A percentile compares a stretch with the other conserved stretches of the same genome.
These are phyloP conservation scores for Aspergillus wentii DNA, from an alignment of 495 filamentous ascomycete species.

Conservation along the genomic window DNA sequence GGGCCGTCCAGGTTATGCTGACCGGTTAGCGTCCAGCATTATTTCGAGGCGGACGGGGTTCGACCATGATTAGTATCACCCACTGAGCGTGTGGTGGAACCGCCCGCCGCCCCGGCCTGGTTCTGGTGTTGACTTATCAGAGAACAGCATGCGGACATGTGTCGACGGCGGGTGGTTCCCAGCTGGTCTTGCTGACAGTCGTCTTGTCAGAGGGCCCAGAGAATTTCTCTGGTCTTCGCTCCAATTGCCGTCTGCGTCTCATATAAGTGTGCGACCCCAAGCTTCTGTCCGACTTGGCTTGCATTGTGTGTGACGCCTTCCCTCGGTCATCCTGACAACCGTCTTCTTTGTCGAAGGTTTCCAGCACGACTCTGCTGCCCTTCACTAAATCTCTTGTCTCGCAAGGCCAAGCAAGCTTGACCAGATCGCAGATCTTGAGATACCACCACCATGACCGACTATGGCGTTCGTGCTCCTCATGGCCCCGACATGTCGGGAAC, in stretches of 20 bases:
- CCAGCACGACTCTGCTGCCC: slow-evolving; percentile 7
- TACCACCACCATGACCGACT: slow-evolving; percentile 52
- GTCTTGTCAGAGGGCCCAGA: too few relatives aligned
- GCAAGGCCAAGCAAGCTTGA: too few relatives aligned
- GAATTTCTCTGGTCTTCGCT: slow-evolving; percentile 18
- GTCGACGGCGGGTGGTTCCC: slow-evolving; percentile 6
- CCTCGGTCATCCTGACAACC: slow-evolving; percentile 9
- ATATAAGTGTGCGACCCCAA: slow-evolving; percentile 17
- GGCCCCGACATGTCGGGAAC: slow-evolving; percentile 50
- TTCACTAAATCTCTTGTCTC: too few relatives aligned
- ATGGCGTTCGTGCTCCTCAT: slow-evolving; percentile 50
- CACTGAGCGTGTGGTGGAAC: background rate
- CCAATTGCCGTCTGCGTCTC: slow-evolving; percentile 2
- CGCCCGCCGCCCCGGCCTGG: background rate
- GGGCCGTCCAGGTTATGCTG: too few relatives aligned
- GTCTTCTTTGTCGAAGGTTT: slow-evolving; percentile 1
- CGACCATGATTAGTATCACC: too few relatives aligned
- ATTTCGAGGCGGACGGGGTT: too few relatives aligned
- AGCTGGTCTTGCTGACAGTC: background rate
- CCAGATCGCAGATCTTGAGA: too few relatives aligned
- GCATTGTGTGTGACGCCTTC: slow-evolving; percentile 16
- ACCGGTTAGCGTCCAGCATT: too few relatives aligned
- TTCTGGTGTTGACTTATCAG: slow-evolving; percentile 19
- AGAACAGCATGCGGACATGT: slow-evolving; percentile 19
- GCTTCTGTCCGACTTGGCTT: slow-evolving; percentile 20